Base-by-base conservation (phyloP, 331 rosid genomes). In the Quercus lobata region DNA sequence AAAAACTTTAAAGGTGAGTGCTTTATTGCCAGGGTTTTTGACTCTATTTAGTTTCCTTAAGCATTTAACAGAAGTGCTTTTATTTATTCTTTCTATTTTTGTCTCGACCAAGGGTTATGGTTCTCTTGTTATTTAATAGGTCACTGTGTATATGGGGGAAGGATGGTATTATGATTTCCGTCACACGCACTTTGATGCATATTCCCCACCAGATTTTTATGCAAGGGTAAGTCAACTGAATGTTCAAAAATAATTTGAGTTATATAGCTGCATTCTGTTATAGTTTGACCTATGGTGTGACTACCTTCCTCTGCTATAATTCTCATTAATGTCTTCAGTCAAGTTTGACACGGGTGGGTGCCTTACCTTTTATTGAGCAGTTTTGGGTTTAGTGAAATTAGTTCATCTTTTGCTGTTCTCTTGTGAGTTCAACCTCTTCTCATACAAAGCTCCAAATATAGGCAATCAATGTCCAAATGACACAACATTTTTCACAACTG, bases 181-280 rank as follows among this genome's bases (percentile, higher is more conserved):
- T 46, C 93, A 83, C 79, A 90, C 96, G 0, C 99, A 92, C 88
- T 96, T 93, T 55, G 99, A 96, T 81, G 91, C 91, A 34, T 96
- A 78, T 81, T 96, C 98, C 56, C 99, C 99, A 27, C 99, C 99
- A 4, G 99, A 96, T 85, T 96, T 96, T 86, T 96, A 96, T 75
- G 66, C 98, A 6, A 90, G 99, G 88, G 99, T 96, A 86, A 88
- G 92, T 84, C 77, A 11, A 63, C 44, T 63, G 52, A 77, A 53
- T 22, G 41, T 25, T 27, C 37, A 66, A 35, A 66, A 65, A 25
- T 61, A 60, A 49, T 30, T 56, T 57, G 54, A 62, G 32, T 32
- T 18, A 30, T 55, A 14, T 25, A 25, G 37, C 77, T 70, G 18
- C 7, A 55, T 19, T 34, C 6, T 32, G 21, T 22, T 77, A 34